Percentiles rank a stretch among this genome's conserved stretches.
These are phyloP conservation scores for Phytophthora pinifolia DNA, from an alignment of 352 stramenopile species.

Conservation along the genomic window DNA sequence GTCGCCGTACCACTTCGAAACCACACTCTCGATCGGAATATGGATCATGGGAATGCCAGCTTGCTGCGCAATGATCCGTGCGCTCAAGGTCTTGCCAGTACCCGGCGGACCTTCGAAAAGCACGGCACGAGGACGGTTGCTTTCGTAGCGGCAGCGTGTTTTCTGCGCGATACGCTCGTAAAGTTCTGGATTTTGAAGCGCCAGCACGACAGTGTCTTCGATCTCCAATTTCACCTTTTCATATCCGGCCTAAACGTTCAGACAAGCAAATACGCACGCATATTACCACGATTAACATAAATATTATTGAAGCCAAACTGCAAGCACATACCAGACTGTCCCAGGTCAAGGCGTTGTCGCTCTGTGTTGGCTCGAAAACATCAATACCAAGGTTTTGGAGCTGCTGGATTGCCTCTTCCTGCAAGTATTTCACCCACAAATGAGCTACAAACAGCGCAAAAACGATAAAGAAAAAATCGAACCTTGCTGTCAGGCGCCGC, in stretches of 20 bases:
- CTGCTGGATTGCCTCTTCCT: constrained; percentile 83
- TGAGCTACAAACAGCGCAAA: constrained; percentile 2
- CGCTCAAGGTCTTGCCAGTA: constrained; percentile 94
- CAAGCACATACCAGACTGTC: constrained; percentile 64
- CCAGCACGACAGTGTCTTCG: constrained; percentile 90
- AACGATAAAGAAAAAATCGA: constrained; percentile 1
- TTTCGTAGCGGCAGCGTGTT: constrained; percentile 89
- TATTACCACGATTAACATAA: no score
- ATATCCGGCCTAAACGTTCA: constrained; percentile 74
- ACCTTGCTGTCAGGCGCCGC: constrained; percentile 49
- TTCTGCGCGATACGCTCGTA: constrained; percentile 91
- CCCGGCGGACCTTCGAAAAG: constrained; percentile 94
- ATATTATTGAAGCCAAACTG: background rate
- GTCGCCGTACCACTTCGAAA: constrained; percentile 95
- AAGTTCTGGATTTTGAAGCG: constrained; percentile 91
- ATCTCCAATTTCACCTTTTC: constrained; percentile 91
- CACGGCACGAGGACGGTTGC: constrained; percentile 87
- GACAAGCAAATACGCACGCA: background rate
- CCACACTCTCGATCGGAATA: constrained; percentile 92
- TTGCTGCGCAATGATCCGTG: constrained; percentile 93
- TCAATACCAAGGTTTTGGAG: constrained; percentile 79
- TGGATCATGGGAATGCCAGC: constrained; percentile 93
- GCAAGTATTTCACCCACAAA: constrained; percentile 2
- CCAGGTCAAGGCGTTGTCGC: constrained; percentile 71
- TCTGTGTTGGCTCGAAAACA: constrained; percentile 69